A percentile compares a stretch with the other conserved stretches of the same genome.
These are phyloP conservation scores for Phialocephala subalpina DNA, from an alignment of 2,329 filamentous ascomycete species.

Conservation along the genomic window DNA sequence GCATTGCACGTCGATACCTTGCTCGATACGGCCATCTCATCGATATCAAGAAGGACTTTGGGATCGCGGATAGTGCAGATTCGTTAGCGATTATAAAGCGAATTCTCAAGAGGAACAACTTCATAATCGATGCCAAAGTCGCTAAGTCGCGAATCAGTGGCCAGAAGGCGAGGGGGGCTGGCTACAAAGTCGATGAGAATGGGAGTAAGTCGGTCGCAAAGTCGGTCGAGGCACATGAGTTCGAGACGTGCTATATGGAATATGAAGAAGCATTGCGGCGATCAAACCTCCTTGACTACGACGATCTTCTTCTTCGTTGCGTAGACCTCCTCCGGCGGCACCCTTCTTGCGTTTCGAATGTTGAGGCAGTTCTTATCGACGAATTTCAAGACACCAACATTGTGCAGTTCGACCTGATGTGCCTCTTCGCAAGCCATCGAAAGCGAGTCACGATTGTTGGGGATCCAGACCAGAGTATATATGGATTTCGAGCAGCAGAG, in stretches of 20 bases:
- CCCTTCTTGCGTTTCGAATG: constrained; percentile 85
- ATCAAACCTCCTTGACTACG: constrained; percentile 91
- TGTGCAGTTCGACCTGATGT: constrained; percentile 95
- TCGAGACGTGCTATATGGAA: constrained; percentile 74
- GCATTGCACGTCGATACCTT: constrained; percentile 86
- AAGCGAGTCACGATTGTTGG: constrained; percentile 92
- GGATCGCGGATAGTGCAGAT: constrained; percentile 87
- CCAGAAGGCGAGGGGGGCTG: constrained; percentile 63
- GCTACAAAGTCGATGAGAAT: constrained; percentile 52
- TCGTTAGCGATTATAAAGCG: constrained; percentile 81
- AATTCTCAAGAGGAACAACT: constrained; percentile 78
- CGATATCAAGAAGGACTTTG: constrained; percentile 83
- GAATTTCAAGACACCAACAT: constrained; percentile 98
- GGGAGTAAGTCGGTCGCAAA: constrained; percentile 39
- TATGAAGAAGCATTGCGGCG: constrained; percentile 80
- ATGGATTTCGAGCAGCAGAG: constrained; percentile 93
- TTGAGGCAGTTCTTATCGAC: constrained; percentile 91
- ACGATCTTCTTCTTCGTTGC: constrained; percentile 87
- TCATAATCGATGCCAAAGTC: constrained; percentile 72
- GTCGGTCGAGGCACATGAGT: constrained; percentile 66
- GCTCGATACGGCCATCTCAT: constrained; percentile 85
- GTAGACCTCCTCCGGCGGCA: constrained; percentile 77
- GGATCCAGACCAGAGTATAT: constrained; percentile 97
- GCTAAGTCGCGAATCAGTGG: constrained; percentile 82
- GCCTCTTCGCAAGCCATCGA: constrained; percentile 76